Evolutionary conservation across 495 filamentous ascomycete genomes (phyloP).

Genomic region (Monascus purpureus): DNA sequence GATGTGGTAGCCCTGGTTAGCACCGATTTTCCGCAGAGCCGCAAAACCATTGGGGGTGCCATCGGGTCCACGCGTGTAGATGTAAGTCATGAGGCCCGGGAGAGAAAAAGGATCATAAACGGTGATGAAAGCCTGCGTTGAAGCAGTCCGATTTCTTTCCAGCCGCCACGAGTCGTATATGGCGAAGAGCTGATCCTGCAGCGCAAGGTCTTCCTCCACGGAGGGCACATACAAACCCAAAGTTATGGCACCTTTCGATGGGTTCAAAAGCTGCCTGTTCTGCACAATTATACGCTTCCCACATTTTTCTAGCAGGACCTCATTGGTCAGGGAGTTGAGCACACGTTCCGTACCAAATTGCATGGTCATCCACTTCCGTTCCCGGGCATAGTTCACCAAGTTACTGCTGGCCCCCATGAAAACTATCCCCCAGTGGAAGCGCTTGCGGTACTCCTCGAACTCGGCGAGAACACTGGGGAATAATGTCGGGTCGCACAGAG

Average conservation of each 20-base stretch:
- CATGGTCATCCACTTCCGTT: conserved; percentile 21
- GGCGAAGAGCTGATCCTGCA: conserved; percentile 17
- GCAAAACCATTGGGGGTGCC: conserved; percentile 24
- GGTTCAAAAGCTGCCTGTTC: conserved; percentile 22
- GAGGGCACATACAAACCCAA: conserved; percentile 22
- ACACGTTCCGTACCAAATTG: conserved; percentile 28
- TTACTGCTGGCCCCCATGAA: conserved; percentile 24
- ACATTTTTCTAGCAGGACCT: conserved; percentile 20
- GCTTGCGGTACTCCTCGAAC: conserved; percentile 19
- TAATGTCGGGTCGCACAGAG: conserved; percentile 14
- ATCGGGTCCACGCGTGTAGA: conserved; percentile 21
- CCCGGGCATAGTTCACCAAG: conserved; percentile 14
- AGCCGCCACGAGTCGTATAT: conserved; percentile 28
- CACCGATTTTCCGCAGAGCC: conserved; percentile 21
- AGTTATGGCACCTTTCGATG: conserved; percentile 17
- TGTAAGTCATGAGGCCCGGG: conserved; percentile 26
- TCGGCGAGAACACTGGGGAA: conserved; percentile 18
- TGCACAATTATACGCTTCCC: conserved; percentile 25
- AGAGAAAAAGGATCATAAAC: conserved; percentile 29
- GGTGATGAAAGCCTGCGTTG: conserved; percentile 27
- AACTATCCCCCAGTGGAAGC: conserved; percentile 15
- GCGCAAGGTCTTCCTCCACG: conserved; percentile 10
- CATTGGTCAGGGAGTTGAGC: conserved; percentile 26
- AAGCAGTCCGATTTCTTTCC: conserved; percentile 12
- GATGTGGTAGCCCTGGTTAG: conserved; percentile 24